These are phyloP conservation scores for Solanum virginianum DNA, from an alignment of 257 asterid species.

Conservation along the genomic window DNA sequence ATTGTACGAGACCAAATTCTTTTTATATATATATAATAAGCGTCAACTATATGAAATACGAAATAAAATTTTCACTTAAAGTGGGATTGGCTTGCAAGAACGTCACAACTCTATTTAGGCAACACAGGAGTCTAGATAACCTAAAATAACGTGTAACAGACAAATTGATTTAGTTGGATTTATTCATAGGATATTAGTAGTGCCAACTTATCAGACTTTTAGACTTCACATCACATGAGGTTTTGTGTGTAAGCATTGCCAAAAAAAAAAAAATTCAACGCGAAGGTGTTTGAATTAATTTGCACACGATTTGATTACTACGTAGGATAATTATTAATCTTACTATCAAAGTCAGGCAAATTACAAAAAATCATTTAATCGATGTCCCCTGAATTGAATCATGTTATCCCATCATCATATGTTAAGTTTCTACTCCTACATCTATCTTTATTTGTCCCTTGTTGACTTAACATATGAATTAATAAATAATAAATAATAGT, in stretches of 20 bases:
- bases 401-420: too few relatives aligned
- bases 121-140: neutral
- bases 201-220: neutral
- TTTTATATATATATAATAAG: neutral
- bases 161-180: neutral
- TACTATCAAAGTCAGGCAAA: neutral
- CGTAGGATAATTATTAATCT: neutral
- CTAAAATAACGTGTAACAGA: neutral
- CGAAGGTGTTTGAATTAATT: neutral
- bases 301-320: neutral
- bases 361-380: too few relatives aligned
- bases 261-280: neutral
- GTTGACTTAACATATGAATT: too few relatives aligned
- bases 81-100: neutral
- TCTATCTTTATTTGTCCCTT: too few relatives aligned
- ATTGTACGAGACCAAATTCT: too few relatives aligned
- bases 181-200: neutral
- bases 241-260: neutral
- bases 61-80: neutral
- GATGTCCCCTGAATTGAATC: too few relatives aligned
- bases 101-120: neutral
- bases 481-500: too few relatives aligned
- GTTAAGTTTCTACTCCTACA: too few relatives aligned
- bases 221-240: neutral
- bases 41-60: too few relatives aligned